phyloP scores from a whole-genome alignment of 2,329 filamentous ascomycete genomes.

The Cladosporium cucumerinum region DNA sequence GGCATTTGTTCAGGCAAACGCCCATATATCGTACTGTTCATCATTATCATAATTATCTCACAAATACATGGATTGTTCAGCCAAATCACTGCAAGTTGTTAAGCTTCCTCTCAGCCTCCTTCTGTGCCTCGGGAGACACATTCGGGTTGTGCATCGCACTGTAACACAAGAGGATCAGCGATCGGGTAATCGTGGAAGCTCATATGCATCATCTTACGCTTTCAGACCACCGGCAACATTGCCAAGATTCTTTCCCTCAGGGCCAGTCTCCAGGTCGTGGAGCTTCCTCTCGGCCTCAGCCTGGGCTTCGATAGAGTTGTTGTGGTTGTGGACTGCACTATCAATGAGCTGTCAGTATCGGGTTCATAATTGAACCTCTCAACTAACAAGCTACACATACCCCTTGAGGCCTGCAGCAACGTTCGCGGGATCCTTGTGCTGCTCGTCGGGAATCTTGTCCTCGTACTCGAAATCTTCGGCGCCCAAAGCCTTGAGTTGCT shows the following conservation, averaged over 20 bases:
- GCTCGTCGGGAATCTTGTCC: conserved; percentile 5
- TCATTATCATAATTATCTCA: not conserved
- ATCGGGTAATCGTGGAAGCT: not conserved
- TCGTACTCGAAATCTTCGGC: conserved; percentile 7
- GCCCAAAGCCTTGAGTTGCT: conserved; percentile 12
- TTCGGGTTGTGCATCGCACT: conserved; percentile 16
- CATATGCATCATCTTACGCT: conserved; percentile 1
- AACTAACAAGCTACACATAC: not conserved
- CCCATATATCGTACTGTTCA: not conserved
- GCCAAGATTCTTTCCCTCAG: conserved; percentile 2
- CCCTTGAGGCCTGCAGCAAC: conserved; percentile 10
- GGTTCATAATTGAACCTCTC: not conserved
- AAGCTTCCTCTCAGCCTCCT: conserved; percentile 10
- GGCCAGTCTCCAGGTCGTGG: not conserved
- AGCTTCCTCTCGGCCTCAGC: conserved; percentile 9
- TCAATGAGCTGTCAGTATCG: not conserved
- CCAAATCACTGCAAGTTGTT: conserved; percentile 2
- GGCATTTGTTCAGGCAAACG: not conserved
- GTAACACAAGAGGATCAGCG: not conserved
- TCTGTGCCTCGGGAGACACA: conserved; percentile 4
- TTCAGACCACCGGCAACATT: conserved; percentile 13
- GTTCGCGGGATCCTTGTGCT: conserved; percentile 3
- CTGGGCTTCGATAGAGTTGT: conserved; percentile 2
- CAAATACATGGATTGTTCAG: not conserved
- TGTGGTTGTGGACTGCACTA: conserved; percentile 7